Evolutionary conservation across 495 filamentous ascomycete species (phyloP).

Genomic region (Paragyromitra xinjiangensis): DNA sequence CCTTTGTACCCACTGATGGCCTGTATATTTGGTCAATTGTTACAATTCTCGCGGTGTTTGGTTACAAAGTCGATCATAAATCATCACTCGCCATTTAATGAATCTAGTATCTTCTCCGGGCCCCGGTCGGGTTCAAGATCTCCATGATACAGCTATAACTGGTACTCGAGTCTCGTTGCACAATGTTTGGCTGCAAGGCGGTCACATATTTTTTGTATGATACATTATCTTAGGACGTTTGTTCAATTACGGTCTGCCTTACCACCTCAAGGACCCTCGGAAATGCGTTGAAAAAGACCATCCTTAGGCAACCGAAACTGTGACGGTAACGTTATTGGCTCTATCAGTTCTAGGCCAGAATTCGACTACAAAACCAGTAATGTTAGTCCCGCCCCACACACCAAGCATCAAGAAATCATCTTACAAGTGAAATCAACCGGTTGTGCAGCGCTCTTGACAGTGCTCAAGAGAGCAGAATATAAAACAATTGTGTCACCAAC

Average conservation of each 20-base stretch:
- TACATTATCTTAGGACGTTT: conserved; percentile 6
- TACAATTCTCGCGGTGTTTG: background rate
- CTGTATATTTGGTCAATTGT: background rate
- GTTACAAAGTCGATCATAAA: background rate
- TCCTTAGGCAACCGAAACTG: conserved; percentile 42
- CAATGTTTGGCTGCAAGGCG: no score
- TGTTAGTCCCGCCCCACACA: conserved; percentile 1
- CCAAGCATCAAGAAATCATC: background rate
- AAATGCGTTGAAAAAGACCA: background rate
- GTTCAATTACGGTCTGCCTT: background rate
- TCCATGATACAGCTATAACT: background rate
- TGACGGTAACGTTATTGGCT: conserved; percentile 48
- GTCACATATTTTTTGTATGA: conserved; percentile 18
- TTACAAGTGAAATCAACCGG: conserved; percentile 46
- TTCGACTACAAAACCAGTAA: conserved; percentile 30
- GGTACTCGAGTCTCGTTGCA: background rate
- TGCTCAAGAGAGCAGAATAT: conserved; percentile 37
- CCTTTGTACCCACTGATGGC: background rate
- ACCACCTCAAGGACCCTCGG: background rate
- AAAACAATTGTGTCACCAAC: conserved; percentile 36
- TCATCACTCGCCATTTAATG: conserved; percentile 3
- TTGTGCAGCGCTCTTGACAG: conserved; percentile 39
- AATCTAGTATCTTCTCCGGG: background rate
- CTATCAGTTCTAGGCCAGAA: conserved; percentile 50
- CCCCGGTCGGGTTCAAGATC: background rate